Evolutionary conservation across 495 filamentous ascomycete species (phyloP).

Genomic region (Tuber borchii): DNA sequence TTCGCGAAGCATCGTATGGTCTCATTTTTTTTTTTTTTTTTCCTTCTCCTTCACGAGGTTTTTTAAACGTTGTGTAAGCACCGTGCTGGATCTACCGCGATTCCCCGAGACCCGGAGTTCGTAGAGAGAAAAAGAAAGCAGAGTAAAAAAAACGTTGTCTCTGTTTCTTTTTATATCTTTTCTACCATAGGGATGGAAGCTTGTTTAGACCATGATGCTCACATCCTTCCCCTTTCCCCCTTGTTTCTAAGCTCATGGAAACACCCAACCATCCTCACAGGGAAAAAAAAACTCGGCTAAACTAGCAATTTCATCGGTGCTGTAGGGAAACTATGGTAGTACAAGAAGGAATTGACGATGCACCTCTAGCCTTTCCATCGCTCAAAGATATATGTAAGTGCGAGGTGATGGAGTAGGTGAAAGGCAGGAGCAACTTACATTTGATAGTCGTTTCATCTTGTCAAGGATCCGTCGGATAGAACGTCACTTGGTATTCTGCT

Average conservation of each 20-base stretch:
- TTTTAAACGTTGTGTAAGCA: neutral
- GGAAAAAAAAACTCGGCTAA: neutral
- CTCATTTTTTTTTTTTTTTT: neutral
- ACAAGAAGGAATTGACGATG: neutral
- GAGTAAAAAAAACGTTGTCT: neutral
- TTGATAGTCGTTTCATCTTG: slow-evolving; percentile 1
- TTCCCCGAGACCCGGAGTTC: slow-evolving; percentile 1
- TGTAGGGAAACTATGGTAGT: neutral
- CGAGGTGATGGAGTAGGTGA: neutral
- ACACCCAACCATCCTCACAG: neutral
- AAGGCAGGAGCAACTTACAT: neutral
- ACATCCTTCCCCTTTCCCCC: neutral
- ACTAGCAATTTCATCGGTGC: neutral
- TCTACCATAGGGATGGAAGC: neutral
- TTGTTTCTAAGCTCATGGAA: neutral
- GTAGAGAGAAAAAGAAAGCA: neutral
- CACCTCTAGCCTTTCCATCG: neutral
- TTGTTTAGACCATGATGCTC: neutral
- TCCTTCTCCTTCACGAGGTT: neutral
- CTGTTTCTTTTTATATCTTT: neutral
- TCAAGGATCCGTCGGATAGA: neutral
- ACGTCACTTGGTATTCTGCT: neutral
- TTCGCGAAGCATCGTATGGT: neutral
- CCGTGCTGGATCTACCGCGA: neutral
- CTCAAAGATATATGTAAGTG: neutral